A percentile compares a stretch with the other conserved stretches of the same genome.
phyloP scores from a whole-genome alignment of 306 rosid species.

The Cucurbita moschata region DNA sequence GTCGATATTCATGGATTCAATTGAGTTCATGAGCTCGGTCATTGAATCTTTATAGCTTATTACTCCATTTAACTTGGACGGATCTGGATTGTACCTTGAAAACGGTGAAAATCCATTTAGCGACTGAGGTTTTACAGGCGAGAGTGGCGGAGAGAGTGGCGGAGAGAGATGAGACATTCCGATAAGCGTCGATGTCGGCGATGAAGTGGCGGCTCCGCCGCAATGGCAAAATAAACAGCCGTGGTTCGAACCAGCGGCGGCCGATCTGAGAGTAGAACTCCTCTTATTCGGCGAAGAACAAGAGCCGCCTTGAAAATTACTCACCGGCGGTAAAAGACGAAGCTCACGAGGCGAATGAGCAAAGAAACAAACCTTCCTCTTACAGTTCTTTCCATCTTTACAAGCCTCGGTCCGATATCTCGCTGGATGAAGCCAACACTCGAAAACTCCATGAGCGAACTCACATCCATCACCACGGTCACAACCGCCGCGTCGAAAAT shows the following conservation, averaged over 20 bases:
- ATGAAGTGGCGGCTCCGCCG: conserved; percentile 15
- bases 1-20: conserved; percentile 43
- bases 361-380: conserved; percentile 77
- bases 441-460: conserved; percentile 80
- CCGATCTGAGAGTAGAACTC: conserved; percentile 13
- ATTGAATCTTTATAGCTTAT: conserved; percentile 11
- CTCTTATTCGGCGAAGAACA: conserved; percentile 22
- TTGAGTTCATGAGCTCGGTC: conserved; percentile 39
- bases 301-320: background rate
- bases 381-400: conserved; percentile 78
- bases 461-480: conserved; percentile 62
- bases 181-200: conserved; percentile 70
- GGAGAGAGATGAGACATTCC: conserved; percentile 59
- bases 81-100: conserved; percentile 20
- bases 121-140: conserved; percentile 27
- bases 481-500: conserved; percentile 63
- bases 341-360: conserved; percentile 75
- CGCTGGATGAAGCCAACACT: conserved; percentile 85
- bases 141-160: conserved; percentile 51
- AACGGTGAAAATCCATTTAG: conserved; percentile 22
- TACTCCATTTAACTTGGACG: conserved; percentile 15
- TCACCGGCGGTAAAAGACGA: conserved; percentile 41
- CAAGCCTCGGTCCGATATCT: conserved; percentile 89
- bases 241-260: conserved; percentile 22
- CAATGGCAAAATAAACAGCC: conserved; percentile 36